Percentiles rank a stretch among this genome's conserved stretches.
Evolutionary conservation across 2,329 filamentous ascomycete species (phyloP).

Genomic region (Coniochaeta sp.): DNA sequence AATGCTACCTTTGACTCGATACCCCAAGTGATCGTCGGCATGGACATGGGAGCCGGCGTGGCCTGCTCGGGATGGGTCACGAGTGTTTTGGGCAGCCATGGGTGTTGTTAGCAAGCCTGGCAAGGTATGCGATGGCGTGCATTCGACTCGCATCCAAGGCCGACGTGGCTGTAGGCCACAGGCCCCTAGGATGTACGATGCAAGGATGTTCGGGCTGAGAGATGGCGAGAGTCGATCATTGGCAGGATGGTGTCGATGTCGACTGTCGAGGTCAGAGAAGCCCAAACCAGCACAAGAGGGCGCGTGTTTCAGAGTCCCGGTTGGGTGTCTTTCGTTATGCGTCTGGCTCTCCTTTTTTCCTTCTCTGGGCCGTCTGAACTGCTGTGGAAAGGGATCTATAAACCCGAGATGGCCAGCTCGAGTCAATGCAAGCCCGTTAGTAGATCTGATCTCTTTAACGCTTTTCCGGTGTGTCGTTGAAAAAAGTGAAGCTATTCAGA

Average conservation of each 20-base stretch:
- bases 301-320: not conserved
- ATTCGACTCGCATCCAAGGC: not conserved
- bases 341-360: not conserved
- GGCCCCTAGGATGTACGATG: not conserved
- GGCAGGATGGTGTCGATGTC: not conserved
- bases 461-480: not conserved
- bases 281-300: not conserved
- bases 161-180: not conserved
- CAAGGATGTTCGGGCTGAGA: not conserved
- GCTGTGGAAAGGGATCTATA: not conserved
- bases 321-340: not conserved
- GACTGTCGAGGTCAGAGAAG: not conserved
- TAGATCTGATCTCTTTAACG: not conserved
- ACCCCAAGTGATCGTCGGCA: not conserved
- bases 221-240: not conserved
- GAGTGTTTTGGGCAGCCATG: not conserved
- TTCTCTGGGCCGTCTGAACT: not conserved
- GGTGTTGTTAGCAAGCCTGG: no score
- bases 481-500: not conserved
- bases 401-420: not conserved
- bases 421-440: not conserved
- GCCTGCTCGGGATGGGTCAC: not conserved
- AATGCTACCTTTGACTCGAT: not conserved
- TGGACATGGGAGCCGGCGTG: not conserved
- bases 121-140: not conserved